phyloP scores from a whole-genome alignment of 2,329 filamentous ascomycete species.

The Venturia pyrina region DNA sequence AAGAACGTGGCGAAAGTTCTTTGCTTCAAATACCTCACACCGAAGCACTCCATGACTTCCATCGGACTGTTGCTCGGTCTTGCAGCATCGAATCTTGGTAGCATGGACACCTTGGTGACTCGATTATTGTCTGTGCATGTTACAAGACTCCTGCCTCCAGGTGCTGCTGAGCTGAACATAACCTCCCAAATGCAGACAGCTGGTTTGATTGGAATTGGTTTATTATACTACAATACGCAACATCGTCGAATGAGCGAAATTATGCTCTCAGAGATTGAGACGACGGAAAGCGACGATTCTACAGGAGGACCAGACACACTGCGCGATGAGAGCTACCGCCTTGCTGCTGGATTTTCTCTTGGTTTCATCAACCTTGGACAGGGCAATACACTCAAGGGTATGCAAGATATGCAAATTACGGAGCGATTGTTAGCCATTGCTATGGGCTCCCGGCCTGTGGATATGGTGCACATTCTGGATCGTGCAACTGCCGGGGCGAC shows the following conservation, averaged over 20 bases:
- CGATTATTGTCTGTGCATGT: constrained; percentile 91
- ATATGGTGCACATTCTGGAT: constrained; percentile 86
- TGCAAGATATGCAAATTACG: constrained; percentile 88
- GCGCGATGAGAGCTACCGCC: constrained; percentile 88
- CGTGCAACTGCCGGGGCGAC: constrained; percentile 89
- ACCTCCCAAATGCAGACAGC: constrained; percentile 91
- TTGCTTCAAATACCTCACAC: constrained; percentile 97
- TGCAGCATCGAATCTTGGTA: constrained; percentile 87
- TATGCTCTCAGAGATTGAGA: constrained; percentile 95
- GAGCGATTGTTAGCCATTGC: constrained; percentile 80
- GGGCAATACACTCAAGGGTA: constrained; percentile 73
- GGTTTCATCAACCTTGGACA: constrained; percentile 93
- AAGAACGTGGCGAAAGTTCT: constrained; percentile 94
- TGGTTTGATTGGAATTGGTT: constrained; percentile 90
- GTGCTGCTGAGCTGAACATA: constrained; percentile 87
- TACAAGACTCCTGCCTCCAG: constrained; percentile 82
- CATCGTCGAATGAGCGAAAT: constrained; percentile 98
- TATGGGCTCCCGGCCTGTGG: constrained; percentile 80
- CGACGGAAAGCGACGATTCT: constrained; percentile 69
- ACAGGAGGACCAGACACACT: constrained; percentile 61
- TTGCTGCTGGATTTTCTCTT: constrained; percentile 86
- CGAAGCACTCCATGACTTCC: constrained; percentile 98
- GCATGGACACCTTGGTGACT: constrained; percentile 94
- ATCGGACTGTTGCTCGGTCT: constrained; percentile 88
- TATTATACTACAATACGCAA: constrained; percentile 89